These are phyloP conservation scores for Phyllosticta ampelicida DNA, from an alignment of 2,329 filamentous ascomycete genomes.

Conservation along the genomic window DNA sequence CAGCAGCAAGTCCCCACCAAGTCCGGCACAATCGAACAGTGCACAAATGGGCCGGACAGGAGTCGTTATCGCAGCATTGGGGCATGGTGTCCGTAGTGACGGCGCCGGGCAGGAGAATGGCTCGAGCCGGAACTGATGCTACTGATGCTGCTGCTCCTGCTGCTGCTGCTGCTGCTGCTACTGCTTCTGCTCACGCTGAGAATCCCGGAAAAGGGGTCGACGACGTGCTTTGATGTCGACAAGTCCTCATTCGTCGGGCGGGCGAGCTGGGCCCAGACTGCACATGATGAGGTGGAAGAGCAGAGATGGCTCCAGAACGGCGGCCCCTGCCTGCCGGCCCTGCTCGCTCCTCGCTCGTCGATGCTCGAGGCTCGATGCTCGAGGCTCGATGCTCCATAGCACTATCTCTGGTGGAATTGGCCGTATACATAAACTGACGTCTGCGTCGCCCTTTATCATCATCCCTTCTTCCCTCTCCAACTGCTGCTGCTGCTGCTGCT, in stretches of 20 bases:
- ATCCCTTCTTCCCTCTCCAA: neutral
- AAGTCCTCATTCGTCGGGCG: neutral
- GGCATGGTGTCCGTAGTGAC: too few species aligned
- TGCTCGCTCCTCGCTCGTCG: too few species aligned
- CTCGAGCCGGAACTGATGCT: neutral
- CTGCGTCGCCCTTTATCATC: neutral
- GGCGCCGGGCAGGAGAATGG: neutral
- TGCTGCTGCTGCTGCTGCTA: too few species aligned
- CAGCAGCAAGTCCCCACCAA: too few species aligned
- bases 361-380: too few species aligned
- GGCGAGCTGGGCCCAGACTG: neutral
- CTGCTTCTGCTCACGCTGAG: neutral
- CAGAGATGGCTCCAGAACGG: conserved; percentile 4
- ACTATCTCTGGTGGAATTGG: neutral
- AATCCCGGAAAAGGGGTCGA: neutral
- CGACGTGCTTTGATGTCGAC: neutral
- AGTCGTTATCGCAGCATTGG: too few species aligned
- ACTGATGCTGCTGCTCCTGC: too few species aligned
- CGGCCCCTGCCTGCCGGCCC: neutral
- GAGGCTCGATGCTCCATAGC: too few species aligned
- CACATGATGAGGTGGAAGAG: neutral
- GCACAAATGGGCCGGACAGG: too few species aligned
- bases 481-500: too few species aligned
- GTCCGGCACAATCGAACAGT: too few species aligned
- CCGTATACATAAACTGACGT: neutral